Conservation (phyloP, 2,329 filamentous ascomycete genomes). For the Phyllosticta citriasiana region DNA sequence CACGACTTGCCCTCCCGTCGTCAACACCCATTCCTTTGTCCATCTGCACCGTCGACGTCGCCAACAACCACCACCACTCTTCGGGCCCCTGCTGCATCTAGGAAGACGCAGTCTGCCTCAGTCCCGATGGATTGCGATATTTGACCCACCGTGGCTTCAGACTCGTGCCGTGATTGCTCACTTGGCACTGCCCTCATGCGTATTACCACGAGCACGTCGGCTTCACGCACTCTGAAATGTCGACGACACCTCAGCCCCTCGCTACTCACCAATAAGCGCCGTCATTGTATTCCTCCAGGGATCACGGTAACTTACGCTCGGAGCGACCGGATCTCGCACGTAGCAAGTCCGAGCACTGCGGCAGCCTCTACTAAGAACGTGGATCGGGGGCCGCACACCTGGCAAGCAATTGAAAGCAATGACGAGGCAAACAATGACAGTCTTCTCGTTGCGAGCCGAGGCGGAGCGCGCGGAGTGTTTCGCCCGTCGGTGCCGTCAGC, state of each 20-base stretch:
- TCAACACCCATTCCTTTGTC: not conserved
- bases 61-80: not conserved
- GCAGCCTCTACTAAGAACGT: not conserved
- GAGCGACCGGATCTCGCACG: not conserved
- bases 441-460: not conserved
- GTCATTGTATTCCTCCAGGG: not conserved
- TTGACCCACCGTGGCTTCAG: not conserved
- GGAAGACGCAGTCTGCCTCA: not conserved
- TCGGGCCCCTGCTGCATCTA: not conserved
- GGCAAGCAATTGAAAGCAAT: not conserved
- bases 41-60: not conserved
- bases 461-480: not conserved
- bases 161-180: not conserved
- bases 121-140: not conserved
- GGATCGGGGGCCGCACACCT: not conserved
- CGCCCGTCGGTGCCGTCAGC: not conserved
- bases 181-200: not conserved
- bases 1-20: not conserved
- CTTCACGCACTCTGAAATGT: not conserved
- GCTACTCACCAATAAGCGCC: not conserved
- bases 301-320: not conserved
- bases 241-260: not conserved
- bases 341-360: not conserved
- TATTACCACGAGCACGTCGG: not conserved
- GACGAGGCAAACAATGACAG: not conserved